Evolutionary conservation across 176 grass and related monocot genomes (phyloP).

Genomic region (Carex scoparia): DNA sequence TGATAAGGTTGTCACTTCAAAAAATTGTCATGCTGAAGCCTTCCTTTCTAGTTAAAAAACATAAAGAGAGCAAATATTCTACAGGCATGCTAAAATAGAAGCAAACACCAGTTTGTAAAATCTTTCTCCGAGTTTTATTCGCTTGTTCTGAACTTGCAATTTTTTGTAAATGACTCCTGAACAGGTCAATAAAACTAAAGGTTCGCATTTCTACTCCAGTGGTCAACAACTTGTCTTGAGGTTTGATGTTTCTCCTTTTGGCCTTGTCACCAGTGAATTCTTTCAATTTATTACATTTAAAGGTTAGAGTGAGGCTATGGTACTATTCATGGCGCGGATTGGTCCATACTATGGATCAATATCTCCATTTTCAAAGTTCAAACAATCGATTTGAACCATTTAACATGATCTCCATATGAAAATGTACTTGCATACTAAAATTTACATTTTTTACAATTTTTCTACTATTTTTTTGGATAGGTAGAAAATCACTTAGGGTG

Average conservation of each 20-base stretch:
- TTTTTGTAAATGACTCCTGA: background rate
- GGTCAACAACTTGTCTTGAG: conserved; percentile 55
- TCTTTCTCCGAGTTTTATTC: background rate
- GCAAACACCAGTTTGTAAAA: background rate
- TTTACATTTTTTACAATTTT: too few relatives aligned
- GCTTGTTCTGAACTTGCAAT: background rate
- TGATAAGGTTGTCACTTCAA: background rate
- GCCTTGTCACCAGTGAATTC: background rate
- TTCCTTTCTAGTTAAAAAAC: background rate
- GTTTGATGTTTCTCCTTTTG: conserved; percentile 39
- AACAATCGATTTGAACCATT: too few relatives aligned
- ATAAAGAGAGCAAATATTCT: background rate
- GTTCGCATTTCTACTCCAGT: conserved; percentile 35
- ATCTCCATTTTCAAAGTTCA: too few relatives aligned
- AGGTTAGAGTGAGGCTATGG: background rate
- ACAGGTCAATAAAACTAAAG: conserved; percentile 62
- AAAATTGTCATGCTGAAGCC: background rate
- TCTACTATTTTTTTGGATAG: too few relatives aligned
- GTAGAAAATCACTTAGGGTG: too few relatives aligned
- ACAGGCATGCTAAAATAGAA: background rate
- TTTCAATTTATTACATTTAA: conserved; percentile 13
- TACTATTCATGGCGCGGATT: too few relatives aligned
- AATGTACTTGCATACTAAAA: too few relatives aligned
- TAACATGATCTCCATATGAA: too few relatives aligned
- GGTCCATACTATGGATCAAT: too few relatives aligned